Evolutionary conservation across 2,329 filamentous ascomycete species (phyloP).

Genomic region (Pestalotiopsis fici): DNA sequence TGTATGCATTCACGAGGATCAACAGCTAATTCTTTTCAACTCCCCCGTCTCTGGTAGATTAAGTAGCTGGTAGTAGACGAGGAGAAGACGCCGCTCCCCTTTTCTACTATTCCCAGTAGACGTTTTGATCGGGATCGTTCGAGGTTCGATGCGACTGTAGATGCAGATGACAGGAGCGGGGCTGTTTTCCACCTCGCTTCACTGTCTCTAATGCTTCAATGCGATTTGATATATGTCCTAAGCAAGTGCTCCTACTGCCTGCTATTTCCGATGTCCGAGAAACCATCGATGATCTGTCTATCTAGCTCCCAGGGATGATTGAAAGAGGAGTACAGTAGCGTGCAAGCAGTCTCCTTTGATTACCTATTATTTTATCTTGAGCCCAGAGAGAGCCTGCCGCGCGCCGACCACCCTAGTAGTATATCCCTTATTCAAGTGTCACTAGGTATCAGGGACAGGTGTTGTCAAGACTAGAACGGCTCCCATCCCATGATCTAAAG

Average conservation of each 20-base stretch:
- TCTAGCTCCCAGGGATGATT: background rate
- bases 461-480: background rate
- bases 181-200: no score
- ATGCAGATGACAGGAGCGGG: background rate
- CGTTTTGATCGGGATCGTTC: background rate
- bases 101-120: background rate
- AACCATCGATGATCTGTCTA: background rate
- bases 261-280: background rate
- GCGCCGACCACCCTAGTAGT: background rate
- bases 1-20: background rate
- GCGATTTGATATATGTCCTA: background rate
- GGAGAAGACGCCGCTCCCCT: background rate
- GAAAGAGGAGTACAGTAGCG: no score
- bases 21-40: background rate
- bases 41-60: background rate
- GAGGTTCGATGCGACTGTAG: background rate
- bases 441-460: background rate
- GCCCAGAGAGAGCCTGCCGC: background rate
- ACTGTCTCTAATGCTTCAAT: no score
- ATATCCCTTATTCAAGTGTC: background rate
- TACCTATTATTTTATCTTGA: no score
- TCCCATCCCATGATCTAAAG: background rate
- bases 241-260: background rate
- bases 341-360: no score
- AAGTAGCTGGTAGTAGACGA: background rate